Evolutionary conservation across 768 basidiomycete genomes (phyloP), one percentile per base, ranked within the genome.

Genomic region (Strobilomyces dryophilus): DNA sequence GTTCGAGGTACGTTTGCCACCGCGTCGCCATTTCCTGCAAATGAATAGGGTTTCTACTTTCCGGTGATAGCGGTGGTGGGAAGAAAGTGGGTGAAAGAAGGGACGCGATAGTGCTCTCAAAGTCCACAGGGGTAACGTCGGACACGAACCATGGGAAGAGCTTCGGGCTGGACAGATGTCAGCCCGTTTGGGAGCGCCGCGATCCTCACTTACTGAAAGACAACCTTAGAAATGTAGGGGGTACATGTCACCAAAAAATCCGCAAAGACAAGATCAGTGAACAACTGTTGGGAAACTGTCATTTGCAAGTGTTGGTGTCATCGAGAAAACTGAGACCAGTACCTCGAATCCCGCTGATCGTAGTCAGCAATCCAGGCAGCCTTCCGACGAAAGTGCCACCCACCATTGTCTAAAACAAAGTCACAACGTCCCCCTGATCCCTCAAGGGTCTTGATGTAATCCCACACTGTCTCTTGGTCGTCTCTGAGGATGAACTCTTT

Each of bases 61-160:
- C 51, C 5, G 67, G 54, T 8, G 65, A 11, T n/a, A 52, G 45
- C 21, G 61, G 44, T n/a, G 54, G 56, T 10, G 69, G 53, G 63
- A 87, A 83, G 75, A 95, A 93, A 10, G 81, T 72, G 2, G 66
- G 29, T 2, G 80, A 74, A 41, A 86, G 76, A 1, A 94, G 74
- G 8, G 75, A 75, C 2, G 66, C 48, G 51, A 95, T 77, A 0
- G 82, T 79, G 45, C 74, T 68, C 24, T 66, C 60, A 68, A 97
- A 97, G 68, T 99, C 95, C 24, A 77, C 73, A 1, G 95, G 94
- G 5, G 90, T 89, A 26, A 95, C 93, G 66, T 97, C 92, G 11
- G 90, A 93, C 43, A 98, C 95, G 66, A 98, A 99, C 94, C 95
- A 99, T 0, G 95, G 95, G 47, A 98, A 88, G 9, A 89, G 74